These are phyloP conservation scores for Raffaelea albimanens DNA, from an alignment of 2,329 filamentous ascomycete genomes.

Conservation along the genomic window DNA sequence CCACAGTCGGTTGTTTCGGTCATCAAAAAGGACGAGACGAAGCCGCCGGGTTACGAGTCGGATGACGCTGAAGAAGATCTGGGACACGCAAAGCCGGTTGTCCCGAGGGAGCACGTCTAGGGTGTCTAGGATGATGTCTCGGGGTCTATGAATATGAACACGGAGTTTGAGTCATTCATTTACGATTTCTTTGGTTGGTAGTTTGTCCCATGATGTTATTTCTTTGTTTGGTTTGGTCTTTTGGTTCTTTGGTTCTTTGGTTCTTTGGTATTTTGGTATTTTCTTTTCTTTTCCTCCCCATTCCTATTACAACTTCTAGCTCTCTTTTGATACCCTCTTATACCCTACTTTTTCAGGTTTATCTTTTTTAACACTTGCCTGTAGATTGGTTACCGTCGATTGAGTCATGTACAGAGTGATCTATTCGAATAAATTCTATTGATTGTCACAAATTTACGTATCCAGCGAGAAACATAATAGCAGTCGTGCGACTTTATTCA, in stretches of 20 bases:
- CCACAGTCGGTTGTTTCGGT: neutral
- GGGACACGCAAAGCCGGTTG: constrained; percentile 23
- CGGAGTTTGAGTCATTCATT: neutral
- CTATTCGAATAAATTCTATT: too few relatives aligned
- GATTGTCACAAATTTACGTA: too few relatives aligned
- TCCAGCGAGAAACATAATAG: too few relatives aligned
- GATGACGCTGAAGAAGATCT: constrained; percentile 24
- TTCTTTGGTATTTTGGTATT: neutral
- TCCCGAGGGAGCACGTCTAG: constrained; percentile 29
- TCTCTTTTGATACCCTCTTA: constrained; percentile 8
- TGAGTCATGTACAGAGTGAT: too few relatives aligned
- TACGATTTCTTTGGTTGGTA: neutral
- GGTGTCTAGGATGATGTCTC: too few relatives aligned
- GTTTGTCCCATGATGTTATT: neutral
- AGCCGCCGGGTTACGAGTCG: constrained; percentile 3
- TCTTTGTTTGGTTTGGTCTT: neutral
- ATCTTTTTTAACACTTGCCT: too few relatives aligned
- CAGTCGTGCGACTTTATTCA: too few relatives aligned
- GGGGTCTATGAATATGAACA: too few relatives aligned
- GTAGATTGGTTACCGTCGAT: too few relatives aligned
- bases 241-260: neutral
- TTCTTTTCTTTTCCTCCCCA: neutral
- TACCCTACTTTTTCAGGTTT: neutral
- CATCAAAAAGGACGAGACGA: constrained; percentile 12
- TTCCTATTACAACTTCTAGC: neutral